These are phyloP conservation scores for Leccinum truebloodii DNA, from an alignment of 768 basidiomycete genomes.

Conservation along the genomic window DNA sequence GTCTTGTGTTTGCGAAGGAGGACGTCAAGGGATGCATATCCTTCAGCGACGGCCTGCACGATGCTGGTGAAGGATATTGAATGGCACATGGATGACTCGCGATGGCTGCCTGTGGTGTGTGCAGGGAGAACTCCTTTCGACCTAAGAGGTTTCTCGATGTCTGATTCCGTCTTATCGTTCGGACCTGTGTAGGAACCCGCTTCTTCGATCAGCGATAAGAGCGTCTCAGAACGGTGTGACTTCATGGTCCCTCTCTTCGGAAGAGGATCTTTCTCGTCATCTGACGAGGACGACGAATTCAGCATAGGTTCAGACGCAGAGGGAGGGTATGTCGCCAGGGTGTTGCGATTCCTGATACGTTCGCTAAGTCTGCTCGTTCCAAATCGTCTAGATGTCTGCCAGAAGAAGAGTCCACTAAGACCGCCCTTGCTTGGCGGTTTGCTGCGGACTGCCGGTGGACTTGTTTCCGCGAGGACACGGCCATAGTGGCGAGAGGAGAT, in stretches of 20 bases:
- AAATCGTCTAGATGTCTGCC: neutral
- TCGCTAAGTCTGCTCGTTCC: neutral
- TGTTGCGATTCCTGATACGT: neutral
- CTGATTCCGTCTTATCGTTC: neutral
- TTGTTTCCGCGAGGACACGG: constrained; percentile 1
- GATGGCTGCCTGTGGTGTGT: constrained; percentile 8
- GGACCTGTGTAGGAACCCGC: neutral
- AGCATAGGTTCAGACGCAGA: constrained; percentile 18
- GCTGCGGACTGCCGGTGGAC: neutral
- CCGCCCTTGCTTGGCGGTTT: neutral
- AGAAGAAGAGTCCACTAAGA: neutral
- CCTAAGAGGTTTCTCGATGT: neutral
- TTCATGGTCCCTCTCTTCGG: constrained; percentile 8
- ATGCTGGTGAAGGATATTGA: constrained; percentile 22
- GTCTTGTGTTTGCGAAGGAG: constrained; percentile 17
- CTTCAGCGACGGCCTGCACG: constrained; percentile 14
- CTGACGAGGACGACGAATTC: neutral
- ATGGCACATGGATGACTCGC: constrained; percentile 13
- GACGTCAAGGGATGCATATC: constrained; percentile 19
- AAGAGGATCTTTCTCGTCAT: constrained; percentile 9
- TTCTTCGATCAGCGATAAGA: constrained; percentile 17
- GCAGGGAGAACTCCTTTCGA: neutral
- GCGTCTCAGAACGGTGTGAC: constrained; percentile 14
- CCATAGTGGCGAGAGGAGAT: constrained; percentile 22
- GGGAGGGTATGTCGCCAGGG: neutral